Percentiles rank a stretch among this genome's conserved stretches.
These are phyloP conservation scores for Pseudogymnoascus sp. DNA, from an alignment of 2,329 filamentous ascomycete genomes.

Conservation along the genomic window DNA sequence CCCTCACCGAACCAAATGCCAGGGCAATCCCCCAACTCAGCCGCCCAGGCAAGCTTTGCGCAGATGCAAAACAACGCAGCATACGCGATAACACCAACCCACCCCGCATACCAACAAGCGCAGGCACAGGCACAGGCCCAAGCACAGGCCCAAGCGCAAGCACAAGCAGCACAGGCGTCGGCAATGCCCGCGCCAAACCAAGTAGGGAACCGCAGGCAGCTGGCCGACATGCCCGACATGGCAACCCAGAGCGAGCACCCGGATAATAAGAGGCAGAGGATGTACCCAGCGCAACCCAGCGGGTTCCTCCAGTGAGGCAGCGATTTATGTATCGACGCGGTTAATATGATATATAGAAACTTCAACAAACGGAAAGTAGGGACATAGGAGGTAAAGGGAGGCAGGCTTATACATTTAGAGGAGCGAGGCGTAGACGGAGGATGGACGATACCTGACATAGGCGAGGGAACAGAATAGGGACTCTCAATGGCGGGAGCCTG, in stretches of 20 bases:
- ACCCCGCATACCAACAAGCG: constrained; percentile 15
- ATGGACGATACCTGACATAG: neutral
- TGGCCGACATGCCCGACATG: constrained; percentile 6
- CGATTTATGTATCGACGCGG: neutral
- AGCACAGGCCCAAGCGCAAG: constrained; percentile 9
- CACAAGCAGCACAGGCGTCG: neutral
- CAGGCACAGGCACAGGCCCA: constrained; percentile 10
- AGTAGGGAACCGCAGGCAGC: neutral
- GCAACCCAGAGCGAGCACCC: constrained; percentile 21
- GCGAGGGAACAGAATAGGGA: neutral
- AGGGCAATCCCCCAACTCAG: constrained; percentile 23
- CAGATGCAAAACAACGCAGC: constrained; percentile 24
- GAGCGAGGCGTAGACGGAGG: constrained; percentile 1
- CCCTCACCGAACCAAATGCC: constrained; percentile 27
- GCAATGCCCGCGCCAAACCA: constrained; percentile 2
- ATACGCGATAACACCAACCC: constrained; percentile 26
- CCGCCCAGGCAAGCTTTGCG: constrained; percentile 21
- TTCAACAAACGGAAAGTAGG: constrained; percentile 3
- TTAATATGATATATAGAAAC: constrained; percentile 7
- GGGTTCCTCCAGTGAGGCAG: constrained; percentile 20
- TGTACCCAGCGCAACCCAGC: constrained; percentile 22
- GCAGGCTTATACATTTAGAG: constrained; percentile 7
- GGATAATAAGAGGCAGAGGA: constrained; percentile 29
- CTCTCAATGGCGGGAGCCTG: neutral
- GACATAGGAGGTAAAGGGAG: neutral